These are phyloP conservation scores for Vicia faba DNA, from an alignment of 306 rosid species.

Conservation along the genomic window DNA sequence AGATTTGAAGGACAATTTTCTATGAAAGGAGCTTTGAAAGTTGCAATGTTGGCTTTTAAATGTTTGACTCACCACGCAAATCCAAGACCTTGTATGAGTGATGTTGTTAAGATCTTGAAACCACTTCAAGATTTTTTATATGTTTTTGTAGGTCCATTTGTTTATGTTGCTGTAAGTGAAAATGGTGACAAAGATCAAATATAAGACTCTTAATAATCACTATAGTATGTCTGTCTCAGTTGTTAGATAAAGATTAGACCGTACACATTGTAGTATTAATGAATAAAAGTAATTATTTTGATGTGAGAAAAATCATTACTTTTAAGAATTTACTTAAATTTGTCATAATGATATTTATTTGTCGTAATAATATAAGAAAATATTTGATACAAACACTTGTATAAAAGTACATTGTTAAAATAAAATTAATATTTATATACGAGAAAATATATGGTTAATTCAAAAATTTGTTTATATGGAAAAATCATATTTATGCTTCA, in stretches of 20 bases:
- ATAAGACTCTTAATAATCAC: background rate
- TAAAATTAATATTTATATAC: no score
- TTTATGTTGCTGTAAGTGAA: slow-evolving; percentile 61
- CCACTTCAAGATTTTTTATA: slow-evolving; percentile 58
- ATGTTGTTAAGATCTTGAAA: slow-evolving; percentile 67
- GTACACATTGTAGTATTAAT: no score
- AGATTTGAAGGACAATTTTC: slow-evolving; percentile 70
- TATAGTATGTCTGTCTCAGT: background rate
- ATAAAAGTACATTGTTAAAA: no score
- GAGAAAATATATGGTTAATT: no score
- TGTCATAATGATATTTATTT: no score
- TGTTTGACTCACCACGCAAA: slow-evolving; percentile 70
- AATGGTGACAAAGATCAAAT: slow-evolving; percentile 28
- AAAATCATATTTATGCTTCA: no score
- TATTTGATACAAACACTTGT: no score
- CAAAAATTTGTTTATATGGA: no score
- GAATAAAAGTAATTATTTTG: no score
- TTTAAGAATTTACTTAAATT: no score
- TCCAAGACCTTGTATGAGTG: slow-evolving; percentile 64
- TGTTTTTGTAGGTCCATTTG: slow-evolving; percentile 57
- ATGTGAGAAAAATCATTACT: no score
- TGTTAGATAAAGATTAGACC: background rate
- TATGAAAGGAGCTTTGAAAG: slow-evolving; percentile 56
- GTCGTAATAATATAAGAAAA: no score
- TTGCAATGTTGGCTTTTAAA: slow-evolving; percentile 59